These are phyloP conservation scores for Ceratobasidium sp. DNA, from an alignment of 1,284 basidiomycete genomes.

Conservation along the genomic window DNA sequence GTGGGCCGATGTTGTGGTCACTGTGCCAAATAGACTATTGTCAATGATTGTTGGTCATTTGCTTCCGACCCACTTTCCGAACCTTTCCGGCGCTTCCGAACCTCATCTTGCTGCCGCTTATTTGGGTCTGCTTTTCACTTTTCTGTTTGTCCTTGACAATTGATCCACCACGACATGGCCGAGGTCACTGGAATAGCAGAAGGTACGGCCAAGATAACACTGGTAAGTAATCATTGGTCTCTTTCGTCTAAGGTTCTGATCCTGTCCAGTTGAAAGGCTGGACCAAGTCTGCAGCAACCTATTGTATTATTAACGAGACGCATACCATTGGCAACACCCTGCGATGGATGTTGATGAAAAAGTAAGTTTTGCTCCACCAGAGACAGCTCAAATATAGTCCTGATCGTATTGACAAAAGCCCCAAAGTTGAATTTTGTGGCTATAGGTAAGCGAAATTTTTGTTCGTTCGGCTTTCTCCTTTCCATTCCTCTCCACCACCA, in stretches of 20 bases:
- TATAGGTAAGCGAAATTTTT: constrained; percentile 76
- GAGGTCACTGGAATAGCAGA: constrained; percentile 15
- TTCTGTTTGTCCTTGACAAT: constrained; percentile 5
- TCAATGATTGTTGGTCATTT: constrained; percentile 18
- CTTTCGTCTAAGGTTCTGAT: neutral
- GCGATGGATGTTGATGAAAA: constrained; percentile 99
- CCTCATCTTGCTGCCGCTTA: constrained; percentile 27
- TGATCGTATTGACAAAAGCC: constrained; percentile 64
- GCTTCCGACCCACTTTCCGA: constrained; percentile 25
- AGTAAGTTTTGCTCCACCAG: constrained; percentile 70
- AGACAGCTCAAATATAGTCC: neutral
- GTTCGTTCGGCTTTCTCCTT: constrained; percentile 13
- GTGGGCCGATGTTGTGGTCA: constrained; percentile 20
- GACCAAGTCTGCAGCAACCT: constrained; percentile 92
- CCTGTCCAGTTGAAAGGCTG: constrained; percentile 68
- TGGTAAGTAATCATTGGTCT: constrained; percentile 35
- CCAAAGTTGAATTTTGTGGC: constrained; percentile 99
- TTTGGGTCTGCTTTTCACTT: constrained; percentile 18
- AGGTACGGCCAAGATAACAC: constrained; percentile 43
- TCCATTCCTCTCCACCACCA: neutral
- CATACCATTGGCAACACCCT: constrained; percentile 96
- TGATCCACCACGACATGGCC: constrained; percentile 17
- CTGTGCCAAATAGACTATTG: constrained; percentile 24
- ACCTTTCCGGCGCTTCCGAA: neutral
- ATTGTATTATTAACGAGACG: constrained; percentile 92